Conservation (phyloP, 169 alveolate species). For the Plasmodium cynomolgi region DNA sequence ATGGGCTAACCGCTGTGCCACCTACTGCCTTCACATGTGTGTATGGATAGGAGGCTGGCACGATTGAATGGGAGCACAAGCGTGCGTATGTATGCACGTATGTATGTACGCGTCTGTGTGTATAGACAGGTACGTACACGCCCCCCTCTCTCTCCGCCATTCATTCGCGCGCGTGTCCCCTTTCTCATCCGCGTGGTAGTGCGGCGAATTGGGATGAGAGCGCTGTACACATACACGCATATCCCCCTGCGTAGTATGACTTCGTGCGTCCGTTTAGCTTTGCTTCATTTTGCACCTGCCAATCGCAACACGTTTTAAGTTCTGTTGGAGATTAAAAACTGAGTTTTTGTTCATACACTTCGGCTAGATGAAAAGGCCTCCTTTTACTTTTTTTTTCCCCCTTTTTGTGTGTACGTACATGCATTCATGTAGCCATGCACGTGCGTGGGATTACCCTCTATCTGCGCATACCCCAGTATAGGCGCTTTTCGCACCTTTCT, state of each 20-base stretch:
- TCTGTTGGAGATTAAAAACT: slow-evolving; percentile 53
- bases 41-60: background rate
- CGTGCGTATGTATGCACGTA: background rate
- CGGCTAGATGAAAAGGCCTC: background rate
- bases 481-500: background rate
- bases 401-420: background rate
- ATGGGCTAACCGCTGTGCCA: background rate
- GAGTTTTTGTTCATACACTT: background rate
- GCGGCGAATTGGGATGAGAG: background rate
- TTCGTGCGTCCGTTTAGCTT: background rate
- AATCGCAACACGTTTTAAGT: background rate
- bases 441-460: background rate
- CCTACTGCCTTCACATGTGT: slow-evolving; percentile 3
- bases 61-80: background rate
- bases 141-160: background rate
- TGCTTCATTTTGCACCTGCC: background rate
- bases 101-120: background rate
- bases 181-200: background rate
- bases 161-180: background rate
- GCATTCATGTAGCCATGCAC: background rate
- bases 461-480: background rate
- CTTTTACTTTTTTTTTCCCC: background rate
- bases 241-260: background rate
- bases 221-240: background rate
- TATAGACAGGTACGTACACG: background rate